Base-by-base conservation (phyloP, 2,329 filamentous ascomycete genomes). In the Fusarium phyllophilum region DNA sequence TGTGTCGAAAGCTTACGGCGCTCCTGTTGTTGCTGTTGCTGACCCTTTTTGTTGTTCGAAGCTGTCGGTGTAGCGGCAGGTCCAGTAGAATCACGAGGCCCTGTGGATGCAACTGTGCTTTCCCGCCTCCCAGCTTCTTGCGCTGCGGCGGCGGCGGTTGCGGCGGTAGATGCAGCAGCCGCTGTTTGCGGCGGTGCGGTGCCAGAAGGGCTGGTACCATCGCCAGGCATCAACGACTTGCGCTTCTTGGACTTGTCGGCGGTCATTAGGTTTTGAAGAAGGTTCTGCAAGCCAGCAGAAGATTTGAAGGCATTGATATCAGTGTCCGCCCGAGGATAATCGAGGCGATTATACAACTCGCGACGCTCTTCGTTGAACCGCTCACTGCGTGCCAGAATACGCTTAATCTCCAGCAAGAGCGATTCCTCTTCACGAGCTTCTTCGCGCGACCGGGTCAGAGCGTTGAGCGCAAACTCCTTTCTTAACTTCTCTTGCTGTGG, bases 351-450 rank as follows among this genome's bases (percentile, higher is more conserved):
- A 83, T 96, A 97, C 49, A 97, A 89, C 81, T 97, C 95, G 75
- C 92, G 91, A 62, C 96, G 92, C 80, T 98, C 95, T 75, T 94
- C 92, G 80, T 97, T 94, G 79, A 98, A 92, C 65, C 91, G 91
- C 75, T 96, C 93, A 73, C 95, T 94, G 68, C 95, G 91, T 72
- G 93, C 92, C 78, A 97, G 90, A 75, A 99, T 98, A 67, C 96
- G 92, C 79, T 97, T 95, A 62, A 99, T 90, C 80, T 99, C 96
- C 66, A 96, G 89, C 24, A 99, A 88, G 6, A 99, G 85, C 39
- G 94, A 92, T 77, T 97, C 93, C 83, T 99, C 96, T 81, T 99
- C 96, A 71, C 94, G 91, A 33, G 96, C 93, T 83, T 99, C 96
- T 72, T 97, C 94, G 72, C 91, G 92, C 14, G 92, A 93, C 45